Conservation (phyloP, 148 eudicot species). For the Silene uniflora region DNA sequence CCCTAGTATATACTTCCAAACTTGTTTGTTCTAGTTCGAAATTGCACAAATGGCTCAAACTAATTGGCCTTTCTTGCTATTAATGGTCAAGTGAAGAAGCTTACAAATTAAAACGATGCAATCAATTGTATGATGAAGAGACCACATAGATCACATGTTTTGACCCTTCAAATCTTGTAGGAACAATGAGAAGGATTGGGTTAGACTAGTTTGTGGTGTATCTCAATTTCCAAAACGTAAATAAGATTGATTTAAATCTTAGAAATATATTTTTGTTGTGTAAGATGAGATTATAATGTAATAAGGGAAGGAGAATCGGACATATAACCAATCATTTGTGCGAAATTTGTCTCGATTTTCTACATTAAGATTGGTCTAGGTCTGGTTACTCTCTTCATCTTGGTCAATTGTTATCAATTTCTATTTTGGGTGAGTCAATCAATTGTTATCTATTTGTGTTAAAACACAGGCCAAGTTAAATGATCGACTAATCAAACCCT, state of each 20-base stretch:
- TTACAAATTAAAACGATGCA: not conserved
- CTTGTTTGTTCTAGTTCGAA: not conserved
- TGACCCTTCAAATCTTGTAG: constrained; percentile 26
- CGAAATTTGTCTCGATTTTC: no score
- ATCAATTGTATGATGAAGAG: not conserved
- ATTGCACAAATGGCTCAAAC: constrained; percentile 12
- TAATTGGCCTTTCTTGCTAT: constrained; percentile 27
- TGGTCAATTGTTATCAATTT: no score
- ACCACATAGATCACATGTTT: not conserved
- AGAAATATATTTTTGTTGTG: not conserved
- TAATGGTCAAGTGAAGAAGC: constrained; percentile 14
- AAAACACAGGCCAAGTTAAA: no score
- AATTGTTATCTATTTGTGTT: no score
- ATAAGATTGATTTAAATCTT: not conserved
- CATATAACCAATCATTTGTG: no score
- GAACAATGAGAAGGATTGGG: not conserved
- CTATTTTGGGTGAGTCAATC: no score
- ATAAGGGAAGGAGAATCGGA: no score
- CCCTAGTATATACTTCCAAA: constrained; percentile 21
- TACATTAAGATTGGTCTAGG: no score
- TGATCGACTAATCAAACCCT: no score
- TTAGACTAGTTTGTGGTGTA: not conserved
- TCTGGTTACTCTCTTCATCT: no score
- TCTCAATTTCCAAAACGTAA: not conserved
- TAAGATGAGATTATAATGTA: no score